Conservation (phyloP, 495 filamentous ascomycete species). For the Aspergillus sparsus region DNA sequence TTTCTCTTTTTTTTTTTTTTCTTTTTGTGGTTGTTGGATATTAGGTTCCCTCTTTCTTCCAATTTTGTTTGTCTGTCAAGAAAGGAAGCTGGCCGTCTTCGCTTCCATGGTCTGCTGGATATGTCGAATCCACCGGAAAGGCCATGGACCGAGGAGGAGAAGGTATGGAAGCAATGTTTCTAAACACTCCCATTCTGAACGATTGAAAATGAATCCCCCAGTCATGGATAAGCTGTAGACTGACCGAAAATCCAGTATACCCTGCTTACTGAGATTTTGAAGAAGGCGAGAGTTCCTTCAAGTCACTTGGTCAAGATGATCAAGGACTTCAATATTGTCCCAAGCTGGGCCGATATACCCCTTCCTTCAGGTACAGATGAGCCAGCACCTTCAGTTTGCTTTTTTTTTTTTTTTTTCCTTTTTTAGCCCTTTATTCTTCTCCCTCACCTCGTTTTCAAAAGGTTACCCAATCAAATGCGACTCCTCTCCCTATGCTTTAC, state of each 20-base stretch:
- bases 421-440: no score
- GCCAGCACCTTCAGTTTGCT: slow-evolving; percentile 13
- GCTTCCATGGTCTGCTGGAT: slow-evolving; percentile 46
- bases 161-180: slow-evolving; percentile 43
- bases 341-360: slow-evolving; percentile 59
- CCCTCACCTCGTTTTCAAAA: no score
- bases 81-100: slow-evolving; percentile 20
- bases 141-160: slow-evolving; percentile 61
- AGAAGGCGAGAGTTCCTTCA: slow-evolving; percentile 54
- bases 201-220: background rate
- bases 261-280: slow-evolving; percentile 62
- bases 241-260: slow-evolving; percentile 41
- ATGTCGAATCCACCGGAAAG: slow-evolving; percentile 52
- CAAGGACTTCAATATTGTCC: slow-evolving; percentile 48
- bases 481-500: background rate
- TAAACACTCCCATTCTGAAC: background rate
- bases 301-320: slow-evolving; percentile 52
- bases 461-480: background rate
- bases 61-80: slow-evolving; percentile 16
- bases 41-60: no score
- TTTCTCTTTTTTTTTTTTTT: slow-evolving; percentile 8
- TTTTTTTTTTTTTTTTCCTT: background rate
- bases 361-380: slow-evolving; percentile 52
- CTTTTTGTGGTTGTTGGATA: slow-evolving; percentile 1
- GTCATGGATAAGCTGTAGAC: slow-evolving; percentile 3